Evolutionary conservation across 2,329 filamentous ascomycete species (phyloP).

Genomic region (Fusarium multiceps): DNA sequence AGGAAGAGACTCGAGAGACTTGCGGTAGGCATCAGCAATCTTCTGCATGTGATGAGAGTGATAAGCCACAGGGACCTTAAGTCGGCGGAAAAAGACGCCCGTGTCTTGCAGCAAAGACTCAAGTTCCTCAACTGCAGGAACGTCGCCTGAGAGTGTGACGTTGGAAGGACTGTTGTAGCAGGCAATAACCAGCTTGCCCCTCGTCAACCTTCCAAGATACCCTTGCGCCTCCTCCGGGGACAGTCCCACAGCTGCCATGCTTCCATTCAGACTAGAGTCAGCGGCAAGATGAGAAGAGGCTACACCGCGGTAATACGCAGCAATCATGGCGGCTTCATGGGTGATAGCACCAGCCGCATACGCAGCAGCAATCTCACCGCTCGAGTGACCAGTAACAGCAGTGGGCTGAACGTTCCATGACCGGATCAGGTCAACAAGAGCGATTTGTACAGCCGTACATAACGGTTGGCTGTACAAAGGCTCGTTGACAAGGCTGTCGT

Average conservation of each 20-base stretch:
- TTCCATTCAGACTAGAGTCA: neutral
- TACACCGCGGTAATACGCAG: neutral
- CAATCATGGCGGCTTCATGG: neutral
- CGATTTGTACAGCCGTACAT: neutral
- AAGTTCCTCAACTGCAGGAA: neutral
- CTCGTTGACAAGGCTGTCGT: neutral
- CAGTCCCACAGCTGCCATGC: neutral
- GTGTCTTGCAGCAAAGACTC: neutral
- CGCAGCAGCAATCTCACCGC: neutral
- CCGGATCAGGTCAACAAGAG: neutral
- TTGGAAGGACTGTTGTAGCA: neutral
- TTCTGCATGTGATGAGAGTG: constrained; percentile 6
- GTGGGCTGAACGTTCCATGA: neutral
- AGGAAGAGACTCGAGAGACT: neutral
- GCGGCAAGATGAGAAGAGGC: neutral
- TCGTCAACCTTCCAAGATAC: neutral
- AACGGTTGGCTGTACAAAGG: neutral
- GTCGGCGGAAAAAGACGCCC: neutral
- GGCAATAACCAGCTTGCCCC: neutral
- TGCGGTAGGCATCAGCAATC: neutral
- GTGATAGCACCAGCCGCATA: neutral
- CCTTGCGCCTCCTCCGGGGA: neutral
- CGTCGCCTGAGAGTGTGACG: neutral
- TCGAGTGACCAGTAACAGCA: neutral
- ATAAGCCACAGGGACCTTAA: neutral